phyloP scores from a whole-genome alignment of 2,329 filamentous ascomycete genomes.

The Claviceps monticola region DNA sequence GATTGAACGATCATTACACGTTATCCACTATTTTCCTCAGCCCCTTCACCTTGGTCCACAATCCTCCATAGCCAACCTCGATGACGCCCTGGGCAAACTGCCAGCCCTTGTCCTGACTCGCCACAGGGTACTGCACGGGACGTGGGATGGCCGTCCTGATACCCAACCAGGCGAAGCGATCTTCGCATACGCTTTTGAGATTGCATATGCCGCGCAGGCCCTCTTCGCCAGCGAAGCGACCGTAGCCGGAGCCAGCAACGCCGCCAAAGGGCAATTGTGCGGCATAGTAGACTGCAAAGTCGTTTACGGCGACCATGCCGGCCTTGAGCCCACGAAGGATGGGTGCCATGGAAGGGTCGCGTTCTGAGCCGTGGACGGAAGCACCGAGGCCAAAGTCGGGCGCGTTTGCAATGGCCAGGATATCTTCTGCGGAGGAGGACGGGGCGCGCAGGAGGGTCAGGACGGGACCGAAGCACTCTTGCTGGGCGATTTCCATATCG shows the following conservation, averaged over 20 bases:
- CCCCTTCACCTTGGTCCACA: conserved; percentile 24
- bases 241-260: conserved; percentile 79
- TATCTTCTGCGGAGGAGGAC: conserved; percentile 42
- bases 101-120: conserved; percentile 49
- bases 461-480: conserved; percentile 87
- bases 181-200: conserved; percentile 71
- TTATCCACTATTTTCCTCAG: conserved; percentile 30
- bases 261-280: conserved; percentile 92
- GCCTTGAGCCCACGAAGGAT: conserved; percentile 58
- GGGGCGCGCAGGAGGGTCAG: conserved; percentile 70
- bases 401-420: conserved; percentile 69
- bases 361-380: conserved; percentile 66
- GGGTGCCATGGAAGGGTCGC: conserved; percentile 42
- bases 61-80: conserved; percentile 42
- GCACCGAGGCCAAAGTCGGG: conserved; percentile 78
- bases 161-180: conserved; percentile 49
- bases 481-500: conserved; percentile 73
- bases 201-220: conserved; percentile 78
- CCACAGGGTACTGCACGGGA: conserved; percentile 69
- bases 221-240: conserved; percentile 82
- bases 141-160: conserved; percentile 66
- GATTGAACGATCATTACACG: conserved; percentile 14
- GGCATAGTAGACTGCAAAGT: conserved; percentile 88
- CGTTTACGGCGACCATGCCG: conserved; percentile 90
- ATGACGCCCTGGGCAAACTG: conserved; percentile 48